Conservation (phyloP, 2,329 filamentous ascomycete species). For the Coleophoma cylindrospora region DNA sequence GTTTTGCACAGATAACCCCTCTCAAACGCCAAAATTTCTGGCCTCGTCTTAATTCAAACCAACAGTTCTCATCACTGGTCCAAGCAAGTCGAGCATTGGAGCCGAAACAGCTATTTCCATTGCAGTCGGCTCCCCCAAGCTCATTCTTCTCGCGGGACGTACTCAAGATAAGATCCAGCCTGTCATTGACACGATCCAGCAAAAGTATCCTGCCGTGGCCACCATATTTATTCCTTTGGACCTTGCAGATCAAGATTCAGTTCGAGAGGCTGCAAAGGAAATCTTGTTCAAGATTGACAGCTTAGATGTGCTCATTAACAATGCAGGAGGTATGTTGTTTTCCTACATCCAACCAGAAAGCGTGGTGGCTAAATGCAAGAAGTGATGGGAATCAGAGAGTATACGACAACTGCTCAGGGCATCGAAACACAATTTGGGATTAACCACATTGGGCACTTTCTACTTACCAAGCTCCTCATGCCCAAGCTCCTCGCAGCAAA, state of each 20-base stretch:
- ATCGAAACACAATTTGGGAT: slow-evolving; percentile 26
- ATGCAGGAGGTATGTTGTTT: slow-evolving; percentile 21
- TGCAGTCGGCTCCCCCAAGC: slow-evolving; percentile 13
- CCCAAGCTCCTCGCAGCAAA: slow-evolving; percentile 12
- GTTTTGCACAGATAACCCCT: no score
- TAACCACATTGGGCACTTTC: slow-evolving; percentile 24
- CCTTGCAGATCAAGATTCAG: slow-evolving; percentile 32
- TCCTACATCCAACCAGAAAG: no score
- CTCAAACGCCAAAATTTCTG: background rate
- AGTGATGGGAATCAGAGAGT: slow-evolving; percentile 32
- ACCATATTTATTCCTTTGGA: slow-evolving; percentile 21
- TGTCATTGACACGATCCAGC: slow-evolving; percentile 2
- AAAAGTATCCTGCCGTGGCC: background rate
- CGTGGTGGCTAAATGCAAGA: no score
- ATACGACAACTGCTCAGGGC: slow-evolving; percentile 28
- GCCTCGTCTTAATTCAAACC: background rate
- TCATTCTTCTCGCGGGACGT: slow-evolving; percentile 6
- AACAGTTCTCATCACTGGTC: slow-evolving; percentile 5
- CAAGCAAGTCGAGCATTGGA: slow-evolving; percentile 2
- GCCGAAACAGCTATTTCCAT: slow-evolving; percentile 7
- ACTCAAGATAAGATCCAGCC: slow-evolving; percentile 5
- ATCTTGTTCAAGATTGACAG: slow-evolving; percentile 28
- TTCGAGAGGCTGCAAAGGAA: slow-evolving; percentile 32
- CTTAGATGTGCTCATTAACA: slow-evolving; percentile 38
- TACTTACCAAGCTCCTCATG: slow-evolving; percentile 24